Evolutionary conservation across 768 basidiomycete genomes (phyloP).

Genomic region (Phaffia australis): DNA sequence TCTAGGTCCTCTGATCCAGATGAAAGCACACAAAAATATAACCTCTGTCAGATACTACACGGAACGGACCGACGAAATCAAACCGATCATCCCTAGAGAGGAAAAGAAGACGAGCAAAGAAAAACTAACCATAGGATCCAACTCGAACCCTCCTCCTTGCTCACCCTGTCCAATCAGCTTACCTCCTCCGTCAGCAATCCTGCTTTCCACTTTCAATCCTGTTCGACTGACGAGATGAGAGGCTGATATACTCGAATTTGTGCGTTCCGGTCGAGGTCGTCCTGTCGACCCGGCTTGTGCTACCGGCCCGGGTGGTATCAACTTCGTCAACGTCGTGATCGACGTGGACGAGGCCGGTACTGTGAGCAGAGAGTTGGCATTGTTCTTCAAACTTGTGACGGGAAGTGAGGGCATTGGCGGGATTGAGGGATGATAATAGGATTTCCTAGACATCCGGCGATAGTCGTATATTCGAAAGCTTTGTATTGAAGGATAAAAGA

Average conservation of each 20-base stretch:
- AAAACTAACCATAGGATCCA: slow-evolving; percentile 26
- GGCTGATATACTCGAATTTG: slow-evolving; percentile 33
- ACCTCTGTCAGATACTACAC: neutral
- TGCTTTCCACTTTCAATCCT: slow-evolving; percentile 37
- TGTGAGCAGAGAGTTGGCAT: neutral
- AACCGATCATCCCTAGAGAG: neutral
- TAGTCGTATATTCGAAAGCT: slow-evolving; percentile 91
- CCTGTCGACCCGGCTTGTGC: neutral
- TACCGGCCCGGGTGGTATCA: slow-evolving; percentile 5
- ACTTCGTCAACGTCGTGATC: slow-evolving; percentile 1
- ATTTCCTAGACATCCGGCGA: slow-evolving; percentile 77
- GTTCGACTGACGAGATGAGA: slow-evolving; percentile 27
- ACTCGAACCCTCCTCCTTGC: slow-evolving; percentile 22
- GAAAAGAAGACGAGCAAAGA: neutral
- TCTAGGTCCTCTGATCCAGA: too few species aligned
- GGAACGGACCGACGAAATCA: neutral
- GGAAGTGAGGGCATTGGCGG: too few species aligned
- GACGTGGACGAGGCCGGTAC: neutral
- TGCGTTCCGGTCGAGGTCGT: slow-evolving; percentile 10
- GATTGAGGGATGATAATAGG: slow-evolving; percentile 66
- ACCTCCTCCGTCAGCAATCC: slow-evolving; percentile 38
- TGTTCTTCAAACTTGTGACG: slow-evolving; percentile 14
- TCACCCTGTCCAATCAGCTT: slow-evolving; percentile 27
- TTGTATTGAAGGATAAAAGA: slow-evolving; percentile 20
- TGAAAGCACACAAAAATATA: neutral